phyloP scores from a whole-genome alignment of 2,329 filamentous ascomycete genomes.

The Paecilomyces sp. region DNA sequence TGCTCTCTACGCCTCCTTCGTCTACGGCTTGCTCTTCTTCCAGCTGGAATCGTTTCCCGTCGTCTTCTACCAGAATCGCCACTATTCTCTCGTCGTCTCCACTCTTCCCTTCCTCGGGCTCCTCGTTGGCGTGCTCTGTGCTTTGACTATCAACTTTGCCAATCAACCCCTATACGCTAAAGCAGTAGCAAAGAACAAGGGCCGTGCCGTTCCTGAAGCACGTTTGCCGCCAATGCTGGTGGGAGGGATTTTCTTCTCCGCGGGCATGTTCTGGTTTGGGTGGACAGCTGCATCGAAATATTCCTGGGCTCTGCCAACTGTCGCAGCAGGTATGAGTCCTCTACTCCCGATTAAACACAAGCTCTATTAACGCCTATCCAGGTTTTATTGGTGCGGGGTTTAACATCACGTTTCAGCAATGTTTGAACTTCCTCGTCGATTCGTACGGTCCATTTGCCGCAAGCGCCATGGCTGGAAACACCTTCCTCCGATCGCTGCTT shows the following conservation, averaged over 20 bases:
- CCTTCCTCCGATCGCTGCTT: conserved; percentile 36
- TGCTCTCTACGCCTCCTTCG: conserved; percentile 39
- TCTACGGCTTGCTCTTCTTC: conserved; percentile 42
- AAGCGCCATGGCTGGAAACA: conserved; percentile 36
- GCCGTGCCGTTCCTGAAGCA: conserved; percentile 30
- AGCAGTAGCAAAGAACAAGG: conserved; percentile 19
- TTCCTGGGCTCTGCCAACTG: conserved; percentile 25
- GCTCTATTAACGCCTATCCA: not conserved
- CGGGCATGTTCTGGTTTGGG: conserved; percentile 39
- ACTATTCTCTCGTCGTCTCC: conserved; percentile 30
- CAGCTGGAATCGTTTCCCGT: conserved; percentile 43
- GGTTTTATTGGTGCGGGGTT: conserved; percentile 41
- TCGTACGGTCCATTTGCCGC: conserved; percentile 35
- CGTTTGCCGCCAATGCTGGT: conserved; percentile 41
- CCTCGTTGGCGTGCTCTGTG: conserved; percentile 36
- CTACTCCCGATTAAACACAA: not conserved
- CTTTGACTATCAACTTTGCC: conserved; percentile 35
- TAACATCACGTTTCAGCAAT: conserved; percentile 41
- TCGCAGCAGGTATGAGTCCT: conserved; percentile 16
- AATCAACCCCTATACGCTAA: conserved; percentile 34
- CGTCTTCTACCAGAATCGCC: conserved; percentile 35
- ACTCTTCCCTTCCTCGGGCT: conserved; percentile 39
- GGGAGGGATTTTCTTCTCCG: conserved; percentile 36
- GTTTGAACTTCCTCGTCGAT: conserved; percentile 42
- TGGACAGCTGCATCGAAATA: conserved; percentile 31